A percentile compares a stretch with the other conserved stretches of the same genome.
phyloP scores from a whole-genome alignment of 176 grass and related monocot genomes.

The Otatea glauca region DNA sequence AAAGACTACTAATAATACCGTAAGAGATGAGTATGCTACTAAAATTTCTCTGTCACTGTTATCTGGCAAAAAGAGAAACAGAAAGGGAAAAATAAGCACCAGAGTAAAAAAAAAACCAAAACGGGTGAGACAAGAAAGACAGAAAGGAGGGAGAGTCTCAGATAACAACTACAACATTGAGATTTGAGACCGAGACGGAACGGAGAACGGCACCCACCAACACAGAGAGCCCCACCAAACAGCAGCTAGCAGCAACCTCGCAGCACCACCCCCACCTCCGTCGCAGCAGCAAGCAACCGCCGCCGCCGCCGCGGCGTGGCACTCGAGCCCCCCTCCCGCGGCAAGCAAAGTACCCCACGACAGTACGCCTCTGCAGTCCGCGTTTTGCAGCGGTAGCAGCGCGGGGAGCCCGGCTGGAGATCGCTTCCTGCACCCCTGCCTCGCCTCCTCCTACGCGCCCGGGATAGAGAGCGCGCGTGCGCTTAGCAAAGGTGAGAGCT shows the following conservation, averaged over 20 bases:
- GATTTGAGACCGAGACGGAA: conserved; percentile 49
- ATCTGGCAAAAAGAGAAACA: neutral
- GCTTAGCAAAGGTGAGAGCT: conserved; percentile 51
- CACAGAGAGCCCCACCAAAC: conserved; percentile 40
- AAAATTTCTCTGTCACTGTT: too few species aligned
- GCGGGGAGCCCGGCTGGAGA: conserved; percentile 35
- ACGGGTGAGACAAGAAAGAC: neutral
- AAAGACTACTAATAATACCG: too few species aligned
- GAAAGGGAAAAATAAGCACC: neutral
- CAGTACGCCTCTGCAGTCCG: neutral
- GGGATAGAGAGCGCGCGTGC: neutral
- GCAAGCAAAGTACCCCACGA: conserved; percentile 8
- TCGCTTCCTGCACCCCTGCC: conserved; percentile 33
- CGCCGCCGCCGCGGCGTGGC: conserved; percentile 2
- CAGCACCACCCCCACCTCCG: conserved; percentile 33
- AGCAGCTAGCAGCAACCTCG: conserved; percentile 44
- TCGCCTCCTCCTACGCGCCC: neutral
- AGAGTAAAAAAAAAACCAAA: neutral
- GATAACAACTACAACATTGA: conserved; percentile 30
- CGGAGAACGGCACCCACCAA: conserved; percentile 39
- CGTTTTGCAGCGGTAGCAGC: conserved; percentile 22
- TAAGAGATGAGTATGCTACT: too few species aligned
- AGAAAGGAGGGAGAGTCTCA: neutral
- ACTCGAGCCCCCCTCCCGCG: neutral
- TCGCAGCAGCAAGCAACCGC: conserved; percentile 23